A percentile compares a stretch with the other conserved stretches of the same genome.
These are phyloP conservation scores for Rhododendron ferrugineum DNA, from an alignment of 148 eudicot species.

Conservation along the genomic window DNA sequence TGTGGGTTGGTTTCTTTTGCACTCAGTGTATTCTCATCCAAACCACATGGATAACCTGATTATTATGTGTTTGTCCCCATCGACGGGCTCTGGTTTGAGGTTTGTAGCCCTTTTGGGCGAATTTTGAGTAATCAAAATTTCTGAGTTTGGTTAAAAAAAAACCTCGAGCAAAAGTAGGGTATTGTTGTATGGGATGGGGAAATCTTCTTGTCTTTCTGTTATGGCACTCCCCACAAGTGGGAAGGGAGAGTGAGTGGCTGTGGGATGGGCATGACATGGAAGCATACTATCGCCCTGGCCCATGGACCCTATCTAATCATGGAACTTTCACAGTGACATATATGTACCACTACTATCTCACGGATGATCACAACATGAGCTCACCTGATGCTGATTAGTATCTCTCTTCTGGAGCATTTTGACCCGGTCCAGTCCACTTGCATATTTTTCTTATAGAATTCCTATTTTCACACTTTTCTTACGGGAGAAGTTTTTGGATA, in stretches of 20 bases:
- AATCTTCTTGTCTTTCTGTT: not conserved
- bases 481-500: too few species aligned
- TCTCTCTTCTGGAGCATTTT: not conserved
- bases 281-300: not conserved
- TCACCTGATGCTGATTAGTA: not conserved
- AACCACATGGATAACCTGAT: too few species aligned
- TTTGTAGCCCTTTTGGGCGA: too few species aligned
- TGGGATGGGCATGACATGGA: not conserved
- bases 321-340: not conserved
- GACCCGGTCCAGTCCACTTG: not conserved
- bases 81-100: too few species aligned
- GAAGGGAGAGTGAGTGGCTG: not conserved
- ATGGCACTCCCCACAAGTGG: slow-evolving; percentile 13
- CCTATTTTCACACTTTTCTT: too few species aligned
- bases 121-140: too few species aligned
- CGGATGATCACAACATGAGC: not conserved
- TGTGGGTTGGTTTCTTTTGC: too few species aligned
- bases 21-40: too few species aligned
- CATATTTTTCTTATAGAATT: not conserved
- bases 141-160: too few species aligned
- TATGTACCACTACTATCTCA: not conserved
- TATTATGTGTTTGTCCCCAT: too few species aligned
- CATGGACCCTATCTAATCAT: slow-evolving; percentile 10
- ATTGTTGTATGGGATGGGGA: not conserved
- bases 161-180: not conserved